Evolutionary conservation across 108 stramenopile species (phyloP).

Genomic region (Cyclotella atomus): DNA sequence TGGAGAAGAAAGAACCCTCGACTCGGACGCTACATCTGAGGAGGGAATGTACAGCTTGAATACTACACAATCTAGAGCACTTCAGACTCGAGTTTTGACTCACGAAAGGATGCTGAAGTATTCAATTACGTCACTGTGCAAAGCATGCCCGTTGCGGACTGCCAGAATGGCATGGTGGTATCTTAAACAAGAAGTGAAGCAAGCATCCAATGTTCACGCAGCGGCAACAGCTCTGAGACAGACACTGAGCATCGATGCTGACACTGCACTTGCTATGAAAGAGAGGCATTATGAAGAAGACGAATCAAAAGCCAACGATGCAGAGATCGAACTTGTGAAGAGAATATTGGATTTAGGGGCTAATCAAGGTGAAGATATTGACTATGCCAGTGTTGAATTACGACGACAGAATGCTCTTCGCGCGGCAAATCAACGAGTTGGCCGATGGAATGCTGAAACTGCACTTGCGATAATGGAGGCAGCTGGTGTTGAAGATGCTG

Average conservation of each 20-base stretch:
- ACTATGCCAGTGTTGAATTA: constrained; percentile 22
- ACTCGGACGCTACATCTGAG: constrained; percentile 19
- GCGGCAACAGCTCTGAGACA: constrained; percentile 62
- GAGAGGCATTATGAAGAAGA: constrained; percentile 58
- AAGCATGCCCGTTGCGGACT: constrained; percentile 62
- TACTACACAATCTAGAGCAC: constrained; percentile 39
- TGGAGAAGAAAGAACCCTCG: constrained; percentile 15
- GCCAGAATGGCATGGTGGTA: constrained; percentile 81
- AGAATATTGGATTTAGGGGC: constrained; percentile 69
- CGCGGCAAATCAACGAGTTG: constrained; percentile 61
- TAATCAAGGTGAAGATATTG: constrained; percentile 32
- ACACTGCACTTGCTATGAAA: constrained; percentile 60
- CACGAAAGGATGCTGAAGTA: constrained; percentile 65
- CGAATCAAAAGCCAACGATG: constrained; percentile 60
- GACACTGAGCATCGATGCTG: constrained; percentile 60
- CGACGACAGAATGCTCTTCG: constrained; percentile 35
- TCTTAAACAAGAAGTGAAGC: constrained; percentile 66
- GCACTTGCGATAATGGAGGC: constrained; percentile 78
- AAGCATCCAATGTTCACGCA: constrained; percentile 57
- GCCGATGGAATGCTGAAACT: constrained; percentile 75
- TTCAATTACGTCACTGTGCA: constrained; percentile 64
- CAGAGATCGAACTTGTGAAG: constrained; percentile 65
- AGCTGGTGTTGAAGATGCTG: constrained; percentile 75
- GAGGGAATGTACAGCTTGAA: constrained; percentile 29
- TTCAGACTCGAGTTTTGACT: constrained; percentile 47